Percentiles rank a stretch among this genome's conserved stretches.
Conservation (phyloP, 1,139 yeast species). For the Kazachstania sp. region DNA sequence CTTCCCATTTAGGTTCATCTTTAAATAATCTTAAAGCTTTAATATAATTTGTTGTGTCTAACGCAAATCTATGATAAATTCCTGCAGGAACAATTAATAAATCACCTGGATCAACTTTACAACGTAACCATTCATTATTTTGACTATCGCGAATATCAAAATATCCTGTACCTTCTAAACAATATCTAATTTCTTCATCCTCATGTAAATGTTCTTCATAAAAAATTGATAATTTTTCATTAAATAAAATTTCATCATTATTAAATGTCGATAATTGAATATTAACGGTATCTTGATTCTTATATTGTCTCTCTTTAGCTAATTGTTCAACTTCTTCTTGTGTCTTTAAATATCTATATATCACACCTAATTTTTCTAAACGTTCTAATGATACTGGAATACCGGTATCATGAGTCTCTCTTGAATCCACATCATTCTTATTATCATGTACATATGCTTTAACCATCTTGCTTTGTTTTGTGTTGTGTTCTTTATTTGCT, state of each 20-base stretch:
- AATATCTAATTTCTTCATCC: conserved; percentile 92
- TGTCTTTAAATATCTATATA: conserved; percentile 48
- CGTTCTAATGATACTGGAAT: conserved; percentile 40
- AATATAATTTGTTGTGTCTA: conserved; percentile 53
- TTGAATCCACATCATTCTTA: conserved; percentile 52
- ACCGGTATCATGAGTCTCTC: conserved; percentile 72
- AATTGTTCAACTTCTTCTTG: conserved; percentile 53
- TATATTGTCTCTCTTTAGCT: conserved; percentile 64
- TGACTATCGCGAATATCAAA: conserved; percentile 69
- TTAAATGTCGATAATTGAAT: conserved; percentile 52
- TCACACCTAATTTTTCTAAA: conserved; percentile 58
- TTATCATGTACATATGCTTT: conserved; percentile 68
- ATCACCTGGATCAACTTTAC: conserved; percentile 56
- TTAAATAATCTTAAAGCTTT: conserved; percentile 78
- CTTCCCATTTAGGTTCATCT: conserved; percentile 96
- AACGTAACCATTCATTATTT: conserved; percentile 71
- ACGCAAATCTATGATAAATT: conserved; percentile 83
- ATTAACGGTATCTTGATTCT: conserved; percentile 66
- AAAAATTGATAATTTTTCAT: conserved; percentile 58
- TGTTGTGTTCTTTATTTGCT: no score
- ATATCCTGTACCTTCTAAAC: conserved; percentile 83
- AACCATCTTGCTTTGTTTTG: conserved; percentile 17
- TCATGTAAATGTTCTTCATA: conserved; percentile 89
- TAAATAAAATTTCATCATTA: conserved; percentile 50
- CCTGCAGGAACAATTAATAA: conserved; percentile 80